A percentile compares a stretch with the other conserved stretches of the same genome.
Conservation (phyloP, 768 basidiomycete species). For the Pleurotus sapidus region DNA sequence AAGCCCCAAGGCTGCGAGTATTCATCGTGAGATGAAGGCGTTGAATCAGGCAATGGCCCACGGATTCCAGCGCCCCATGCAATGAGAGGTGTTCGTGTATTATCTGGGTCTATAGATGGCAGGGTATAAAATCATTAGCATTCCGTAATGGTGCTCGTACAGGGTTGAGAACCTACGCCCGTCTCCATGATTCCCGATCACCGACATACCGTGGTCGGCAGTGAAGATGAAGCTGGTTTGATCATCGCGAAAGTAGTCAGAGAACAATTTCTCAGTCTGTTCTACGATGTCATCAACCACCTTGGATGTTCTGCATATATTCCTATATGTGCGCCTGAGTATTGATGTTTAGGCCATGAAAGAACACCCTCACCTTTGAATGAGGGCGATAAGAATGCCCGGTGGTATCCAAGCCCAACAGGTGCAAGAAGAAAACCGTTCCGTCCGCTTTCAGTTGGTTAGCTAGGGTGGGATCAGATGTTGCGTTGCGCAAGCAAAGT, state of each 20-base stretch:
- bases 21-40: constrained; percentile 63
- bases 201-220: constrained; percentile 90
- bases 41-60: constrained; percentile 55
- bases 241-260: constrained; percentile 62
- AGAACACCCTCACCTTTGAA: constrained; percentile 46
- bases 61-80: constrained; percentile 78
- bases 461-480: constrained; percentile 45
- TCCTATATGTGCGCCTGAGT: constrained; percentile 42
- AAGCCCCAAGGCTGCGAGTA: constrained; percentile 69
- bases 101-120: constrained; percentile 66
- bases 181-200: constrained; percentile 86
- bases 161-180: constrained; percentile 49
- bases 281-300: constrained; percentile 75
- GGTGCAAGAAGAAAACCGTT: constrained; percentile 79
- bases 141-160: not conserved
- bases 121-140: constrained; percentile 8
- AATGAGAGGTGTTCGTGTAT: constrained; percentile 80
- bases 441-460: constrained; percentile 52
- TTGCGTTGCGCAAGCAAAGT: constrained; percentile 62
- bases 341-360: no score
- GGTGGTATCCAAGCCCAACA: constrained; percentile 82
- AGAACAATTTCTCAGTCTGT: constrained; percentile 58
- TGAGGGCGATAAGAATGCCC: constrained; percentile 85
- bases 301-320: constrained; percentile 82
- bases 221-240: constrained; percentile 80